Base-by-base conservation (phyloP, 1,284 basidiomycete genomes). In the Bothia castanella region DNA sequence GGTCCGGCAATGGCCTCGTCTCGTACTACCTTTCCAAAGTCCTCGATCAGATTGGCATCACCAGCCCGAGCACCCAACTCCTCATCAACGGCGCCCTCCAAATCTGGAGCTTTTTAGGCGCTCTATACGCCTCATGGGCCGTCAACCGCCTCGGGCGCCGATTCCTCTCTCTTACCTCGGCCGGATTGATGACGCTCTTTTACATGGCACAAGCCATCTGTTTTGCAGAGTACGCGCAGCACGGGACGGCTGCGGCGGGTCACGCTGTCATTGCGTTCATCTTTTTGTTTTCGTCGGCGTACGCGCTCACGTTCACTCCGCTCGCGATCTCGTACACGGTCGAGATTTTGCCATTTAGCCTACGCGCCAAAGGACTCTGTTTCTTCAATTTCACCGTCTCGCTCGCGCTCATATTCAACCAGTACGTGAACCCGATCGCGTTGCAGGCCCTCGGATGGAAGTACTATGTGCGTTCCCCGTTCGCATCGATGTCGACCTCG, bases 391-490 rank as follows among this genome's bases (percentile, higher is more conserved):
- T 87, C 56, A 68, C 75, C 51, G 77, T 86, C 58, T 83, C 82
- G 21, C 58, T 82, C 19, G 79, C 85, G 0, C 78, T 86, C 56
- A 82, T 85, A 54, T 87, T 89, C 74, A 90, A 89, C 68, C 85
- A 89, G 69, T 90, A 87, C 59, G 80, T 86, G 63, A 91, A 90
- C 71, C 88, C 88, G 17, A 77, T 90, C 59, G 87, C 85, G 4
- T 74, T 85, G 47, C 67, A 65, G 5, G 64, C 68, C 25, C 66
- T 87, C 48, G 70, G 65, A 39, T 90, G 87, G 87, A 86, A 80
- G 62, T 84, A 83, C 69, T 82, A 31, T 14, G 30, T 31, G 13
- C 30, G 30, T 31, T 27, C 27, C 27, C 10, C 30, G 30, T 9
- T 31, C 30, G 9, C 13, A 9, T 14, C 4, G 30, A 14, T 31